Base-by-base conservation (phyloP, 352 stramenopile genomes). In the Phytophthora pini region DNA sequence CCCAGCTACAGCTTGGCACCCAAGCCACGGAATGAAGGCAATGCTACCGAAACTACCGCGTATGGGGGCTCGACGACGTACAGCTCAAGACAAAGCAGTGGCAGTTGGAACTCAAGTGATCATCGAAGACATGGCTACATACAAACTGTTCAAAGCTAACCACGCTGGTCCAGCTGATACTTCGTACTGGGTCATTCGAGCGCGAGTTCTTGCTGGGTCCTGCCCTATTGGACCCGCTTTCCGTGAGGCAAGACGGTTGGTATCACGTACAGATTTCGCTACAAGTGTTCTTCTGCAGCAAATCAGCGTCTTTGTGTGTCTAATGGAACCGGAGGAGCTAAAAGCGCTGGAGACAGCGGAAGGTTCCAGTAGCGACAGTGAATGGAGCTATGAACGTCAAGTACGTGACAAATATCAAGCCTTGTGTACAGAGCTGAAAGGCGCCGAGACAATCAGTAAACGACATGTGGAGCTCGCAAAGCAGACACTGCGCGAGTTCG, bases 181-280 rank as follows among this genome's bases (percentile, higher is more conserved):
- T 46, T 92, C 82, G 29, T 92, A 88, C 56, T 94, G 86, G 88
- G 61, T 93, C 53, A 56, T 94, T 34, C 80, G 80, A 38, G 56
- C 63, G 29, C 74, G 79, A 9, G 61, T 94, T 31, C 74, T 94
- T 11, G 63, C 78, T 22, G 84, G 86, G 7, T 61, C 65, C 5
- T 92, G 88, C 55, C 87, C 87, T 7, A 32, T 72, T 0, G 82
- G 84, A 11, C 45, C 62, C 49, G 76, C 79, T 11, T 87, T 87
- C 12, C 71, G 68, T 3, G 68, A 87, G 10, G 79, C 79, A 13
- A 57, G 77, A 1, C 65, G 77, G 15, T 65, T 86, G 5, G 77
- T 85, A 11, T 70, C 79, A 27, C 72, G 79, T 20, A 71, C 76
- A 5, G 82, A 92, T 53, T 74, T 77, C 43, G 73, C 82, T 2